Evolutionary conservation across 148 eudicot species (phyloP).

Genomic region (Camellia japonica): DNA sequence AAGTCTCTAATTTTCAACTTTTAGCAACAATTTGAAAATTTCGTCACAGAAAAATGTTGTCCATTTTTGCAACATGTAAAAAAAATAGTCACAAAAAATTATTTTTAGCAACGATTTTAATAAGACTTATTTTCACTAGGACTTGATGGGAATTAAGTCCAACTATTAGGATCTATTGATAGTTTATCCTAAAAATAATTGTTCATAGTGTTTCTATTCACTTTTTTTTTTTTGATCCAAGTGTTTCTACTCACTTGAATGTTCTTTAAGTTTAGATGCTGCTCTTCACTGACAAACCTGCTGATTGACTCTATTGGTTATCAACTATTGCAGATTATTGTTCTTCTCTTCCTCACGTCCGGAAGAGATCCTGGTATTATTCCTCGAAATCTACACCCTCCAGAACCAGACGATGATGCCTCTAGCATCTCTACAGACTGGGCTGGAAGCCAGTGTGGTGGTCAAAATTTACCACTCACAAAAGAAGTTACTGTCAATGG

Average conservation of each 20-base stretch:
- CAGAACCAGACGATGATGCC: constrained; percentile 31
- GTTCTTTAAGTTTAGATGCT: neutral
- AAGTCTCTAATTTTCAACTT: no score
- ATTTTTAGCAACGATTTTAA: no score
- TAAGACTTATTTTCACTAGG: no score
- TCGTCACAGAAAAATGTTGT: no score
- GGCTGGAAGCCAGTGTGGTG: constrained; percentile 20
- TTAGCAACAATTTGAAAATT: no score
- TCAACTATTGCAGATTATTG: constrained; percentile 19
- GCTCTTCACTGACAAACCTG: neutral
- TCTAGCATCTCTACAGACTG: constrained; percentile 25
- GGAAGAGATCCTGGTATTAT: constrained; percentile 39
- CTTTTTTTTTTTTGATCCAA: neutral
- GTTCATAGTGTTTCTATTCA: no score
- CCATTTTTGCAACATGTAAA: no score
- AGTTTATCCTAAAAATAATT: no score
- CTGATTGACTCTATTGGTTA: neutral
- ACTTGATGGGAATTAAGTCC: no score
- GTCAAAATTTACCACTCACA: constrained; percentile 21
- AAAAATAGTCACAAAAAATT: no score
- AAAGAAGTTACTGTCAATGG: constrained; percentile 33
- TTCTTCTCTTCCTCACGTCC: constrained; percentile 32
- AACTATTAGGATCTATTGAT: no score
- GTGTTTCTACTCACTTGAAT: neutral
- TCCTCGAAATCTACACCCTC: constrained; percentile 39